A percentile compares a stretch with the other conserved stretches of the same genome.
These are phyloP conservation scores for Alternaria novae-zelandiae DNA, from an alignment of 2,329 filamentous ascomycete species.

Conservation along the genomic window DNA sequence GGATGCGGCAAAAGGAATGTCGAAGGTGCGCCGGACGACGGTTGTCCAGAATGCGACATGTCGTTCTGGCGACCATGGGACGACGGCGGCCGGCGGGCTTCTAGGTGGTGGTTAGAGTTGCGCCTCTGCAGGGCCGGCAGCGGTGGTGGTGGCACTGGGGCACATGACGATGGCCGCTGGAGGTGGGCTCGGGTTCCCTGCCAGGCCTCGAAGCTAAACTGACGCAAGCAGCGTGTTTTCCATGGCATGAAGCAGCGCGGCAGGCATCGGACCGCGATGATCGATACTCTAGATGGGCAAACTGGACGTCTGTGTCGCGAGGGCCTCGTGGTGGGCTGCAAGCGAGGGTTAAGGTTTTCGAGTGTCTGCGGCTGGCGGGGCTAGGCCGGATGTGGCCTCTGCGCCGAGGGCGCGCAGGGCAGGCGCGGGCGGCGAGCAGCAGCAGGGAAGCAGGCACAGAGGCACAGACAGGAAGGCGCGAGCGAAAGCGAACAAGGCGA, in stretches of 20 bases:
- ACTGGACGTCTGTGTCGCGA: constrained; percentile 21
- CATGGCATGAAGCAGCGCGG: constrained; percentile 4
- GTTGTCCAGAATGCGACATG: not conserved
- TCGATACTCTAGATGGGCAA: constrained; percentile 22
- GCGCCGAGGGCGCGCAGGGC: constrained; percentile 13
- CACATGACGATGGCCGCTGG: constrained; percentile 6
- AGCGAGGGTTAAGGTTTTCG: constrained; percentile 17
- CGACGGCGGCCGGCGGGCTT: constrained; percentile 3
- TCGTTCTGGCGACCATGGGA: constrained; percentile 4
- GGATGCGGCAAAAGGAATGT: not conserved
- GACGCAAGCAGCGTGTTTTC: constrained; percentile 10
- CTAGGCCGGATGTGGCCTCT: constrained; percentile 17
- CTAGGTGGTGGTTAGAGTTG: not conserved
- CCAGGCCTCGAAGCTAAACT: constrained; percentile 1
- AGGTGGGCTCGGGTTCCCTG: not conserved
- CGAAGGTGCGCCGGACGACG: not conserved
- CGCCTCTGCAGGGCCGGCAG: not conserved
- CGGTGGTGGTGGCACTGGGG: not conserved
- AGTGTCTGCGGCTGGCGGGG: not conserved
- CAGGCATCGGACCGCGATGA: constrained; percentile 16
- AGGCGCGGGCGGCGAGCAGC: constrained; percentile 2
- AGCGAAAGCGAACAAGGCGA: constrained; percentile 5
- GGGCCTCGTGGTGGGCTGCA: constrained; percentile 20
- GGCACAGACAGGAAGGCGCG: not conserved
- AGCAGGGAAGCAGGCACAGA: not conserved